Evolutionary conservation across 1,284 basidiomycete genomes (phyloP).

Genomic region (Singerocomus rubriflavus): DNA sequence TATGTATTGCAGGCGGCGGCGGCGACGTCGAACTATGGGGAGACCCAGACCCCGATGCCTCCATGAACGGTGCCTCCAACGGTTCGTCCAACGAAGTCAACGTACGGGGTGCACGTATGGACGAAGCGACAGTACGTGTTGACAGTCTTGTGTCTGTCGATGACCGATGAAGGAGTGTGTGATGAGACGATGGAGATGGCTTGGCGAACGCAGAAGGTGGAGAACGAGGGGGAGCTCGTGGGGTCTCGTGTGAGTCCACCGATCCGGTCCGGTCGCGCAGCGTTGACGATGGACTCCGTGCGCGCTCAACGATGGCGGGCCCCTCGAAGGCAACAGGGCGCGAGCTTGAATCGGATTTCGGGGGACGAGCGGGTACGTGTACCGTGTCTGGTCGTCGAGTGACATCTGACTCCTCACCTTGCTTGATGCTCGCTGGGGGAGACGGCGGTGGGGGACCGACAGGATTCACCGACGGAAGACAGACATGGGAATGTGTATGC

Average conservation of each 20-base stretch:
- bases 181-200: slow-evolving; percentile 3
- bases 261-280: slow-evolving; percentile 29
- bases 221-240: slow-evolving; percentile 23
- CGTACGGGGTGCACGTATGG: slow-evolving; percentile 20
- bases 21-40: slow-evolving; percentile 11
- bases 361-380: slow-evolving; percentile 14
- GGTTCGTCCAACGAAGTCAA: slow-evolving; percentile 12
- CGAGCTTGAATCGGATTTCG: slow-evolving; percentile 15
- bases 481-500: background rate
- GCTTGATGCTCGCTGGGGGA: slow-evolving; percentile 59
- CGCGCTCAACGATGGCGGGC: slow-evolving; percentile 17
- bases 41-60: slow-evolving; percentile 12
- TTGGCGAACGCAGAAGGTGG: slow-evolving; percentile 23
- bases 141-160: slow-evolving; percentile 51
- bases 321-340: slow-evolving; percentile 36
- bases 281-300: slow-evolving; percentile 9
- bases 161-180: slow-evolving; percentile 34
- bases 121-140: slow-evolving; percentile 26
- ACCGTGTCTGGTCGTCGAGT: slow-evolving; percentile 4
- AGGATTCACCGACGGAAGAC: slow-evolving; percentile 20
- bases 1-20: slow-evolving; percentile 13
- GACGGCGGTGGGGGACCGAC: slow-evolving; percentile 64
- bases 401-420: slow-evolving; percentile 20
- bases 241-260: slow-evolving; percentile 24
- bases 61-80: slow-evolving; percentile 8